Conservation (phyloP, 2,329 filamentous ascomycete genomes). For the Shiraia bambusicola region DNA sequence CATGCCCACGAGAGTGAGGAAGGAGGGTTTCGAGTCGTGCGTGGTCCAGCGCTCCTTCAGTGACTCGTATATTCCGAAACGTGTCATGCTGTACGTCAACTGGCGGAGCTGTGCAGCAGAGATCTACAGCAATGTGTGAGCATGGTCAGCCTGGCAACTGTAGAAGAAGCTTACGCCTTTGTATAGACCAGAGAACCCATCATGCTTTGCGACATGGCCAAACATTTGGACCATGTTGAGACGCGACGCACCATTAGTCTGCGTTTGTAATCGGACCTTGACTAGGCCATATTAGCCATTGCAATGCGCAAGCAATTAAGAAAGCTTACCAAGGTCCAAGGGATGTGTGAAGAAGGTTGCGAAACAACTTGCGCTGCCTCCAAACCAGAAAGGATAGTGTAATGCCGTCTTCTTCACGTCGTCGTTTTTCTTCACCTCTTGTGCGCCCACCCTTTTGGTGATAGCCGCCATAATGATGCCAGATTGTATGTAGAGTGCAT, state of each 20-base stretch:
- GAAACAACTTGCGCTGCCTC: conserved; percentile 89
- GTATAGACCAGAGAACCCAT: conserved; percentile 82
- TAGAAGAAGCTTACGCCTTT: conserved; percentile 61
- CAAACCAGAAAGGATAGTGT: conserved; percentile 74
- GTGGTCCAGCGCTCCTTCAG: conserved; percentile 72
- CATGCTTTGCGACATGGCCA: conserved; percentile 71
- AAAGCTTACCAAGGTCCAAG: conserved; percentile 75
- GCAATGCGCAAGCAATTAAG: neutral
- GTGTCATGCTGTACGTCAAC: conserved; percentile 89
- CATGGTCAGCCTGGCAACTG: neutral
- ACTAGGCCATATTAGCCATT: conserved; percentile 43
- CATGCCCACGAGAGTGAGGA: conserved; percentile 78
- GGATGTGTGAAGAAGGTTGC: conserved; percentile 92
- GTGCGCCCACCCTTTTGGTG: conserved; percentile 36
- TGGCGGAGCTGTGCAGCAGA: conserved; percentile 92
- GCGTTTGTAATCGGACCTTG: conserved; percentile 83
- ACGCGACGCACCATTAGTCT: conserved; percentile 63
- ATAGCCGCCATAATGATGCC: conserved; percentile 43
- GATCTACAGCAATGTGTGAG: conserved; percentile 52
- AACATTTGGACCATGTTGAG: conserved; percentile 86
- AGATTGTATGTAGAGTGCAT: conserved; percentile 16
- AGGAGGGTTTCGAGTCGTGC: conserved; percentile 58
- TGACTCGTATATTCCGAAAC: conserved; percentile 95
- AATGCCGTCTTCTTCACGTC: conserved; percentile 46
- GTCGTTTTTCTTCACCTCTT: conserved; percentile 44